Evolutionary conservation across 352 stramenopile genomes (phyloP).

Genomic region (Globisporangium cystogenes): DNA sequence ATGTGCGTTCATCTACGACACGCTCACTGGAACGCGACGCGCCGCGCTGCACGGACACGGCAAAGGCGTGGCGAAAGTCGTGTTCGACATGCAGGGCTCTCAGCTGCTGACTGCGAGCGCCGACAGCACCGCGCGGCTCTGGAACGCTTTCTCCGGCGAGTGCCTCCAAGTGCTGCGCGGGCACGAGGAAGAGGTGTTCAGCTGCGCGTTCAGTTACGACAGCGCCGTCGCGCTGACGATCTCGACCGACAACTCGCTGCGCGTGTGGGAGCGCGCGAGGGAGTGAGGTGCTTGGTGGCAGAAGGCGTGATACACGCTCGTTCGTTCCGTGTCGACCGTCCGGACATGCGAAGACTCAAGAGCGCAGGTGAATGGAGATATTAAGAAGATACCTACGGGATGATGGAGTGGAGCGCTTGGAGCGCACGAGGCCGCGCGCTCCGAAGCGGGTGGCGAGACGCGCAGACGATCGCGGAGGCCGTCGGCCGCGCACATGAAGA

Average conservation of each 20-base stretch:
- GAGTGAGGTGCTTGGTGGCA: too few species aligned
- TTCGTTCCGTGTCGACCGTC: too few species aligned
- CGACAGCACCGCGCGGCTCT: constrained; percentile 54
- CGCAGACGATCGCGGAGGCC: not conserved
- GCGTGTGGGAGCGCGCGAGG: constrained; percentile 43
- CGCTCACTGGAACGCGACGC: constrained; percentile 49
- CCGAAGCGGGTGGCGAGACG: not conserved
- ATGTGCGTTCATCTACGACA: constrained; percentile 64
- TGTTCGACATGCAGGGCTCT: constrained; percentile 65
- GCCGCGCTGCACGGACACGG: constrained; percentile 41
- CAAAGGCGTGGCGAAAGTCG: constrained; percentile 37
- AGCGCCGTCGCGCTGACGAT: constrained; percentile 33
- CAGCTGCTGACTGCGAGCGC: constrained; percentile 51
- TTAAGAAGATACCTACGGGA: too few species aligned
- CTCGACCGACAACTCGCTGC: constrained; percentile 66
- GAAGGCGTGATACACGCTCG: not conserved
- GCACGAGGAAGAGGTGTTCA: constrained; percentile 64
- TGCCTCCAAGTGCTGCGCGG: constrained; percentile 53
- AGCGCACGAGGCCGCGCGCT: not conserved
- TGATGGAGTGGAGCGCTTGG: too few species aligned
- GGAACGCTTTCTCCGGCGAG: constrained; percentile 64
- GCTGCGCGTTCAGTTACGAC: constrained; percentile 63
- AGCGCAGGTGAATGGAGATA: too few species aligned
- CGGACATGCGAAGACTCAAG: too few species aligned
- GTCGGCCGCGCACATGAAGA: not conserved